Evolutionary conservation across 1,139 yeast genomes (phyloP).

Genomic region (Debaryomyces fabryi): DNA sequence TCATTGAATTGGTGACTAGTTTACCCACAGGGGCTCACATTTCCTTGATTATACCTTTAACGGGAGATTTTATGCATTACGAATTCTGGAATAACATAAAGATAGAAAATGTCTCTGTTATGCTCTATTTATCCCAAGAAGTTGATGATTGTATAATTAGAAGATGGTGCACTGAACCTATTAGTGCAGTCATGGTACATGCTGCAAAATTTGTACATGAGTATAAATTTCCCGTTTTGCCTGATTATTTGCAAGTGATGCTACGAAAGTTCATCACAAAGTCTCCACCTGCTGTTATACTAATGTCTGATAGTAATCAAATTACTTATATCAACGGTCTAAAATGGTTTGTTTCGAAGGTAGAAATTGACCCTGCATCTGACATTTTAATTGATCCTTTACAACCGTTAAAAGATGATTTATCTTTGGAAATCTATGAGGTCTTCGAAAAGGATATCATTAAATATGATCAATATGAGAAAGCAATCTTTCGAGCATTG

Average conservation of each 20-base stretch:
- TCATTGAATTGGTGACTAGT: not conserved
- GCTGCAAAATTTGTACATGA: not conserved
- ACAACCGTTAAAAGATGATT: slow-evolving; percentile 64
- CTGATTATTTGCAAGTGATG: not conserved
- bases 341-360: not conserved
- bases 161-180: slow-evolving; percentile 5
- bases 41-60: slow-evolving; percentile 6
- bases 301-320: not conserved
- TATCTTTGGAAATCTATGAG: slow-evolving; percentile 62
- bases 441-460: slow-evolving; percentile 68
- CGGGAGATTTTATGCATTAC: not conserved
- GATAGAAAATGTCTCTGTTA: not conserved
- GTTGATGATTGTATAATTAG: not conserved
- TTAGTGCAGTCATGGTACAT: slow-evolving; percentile 1
- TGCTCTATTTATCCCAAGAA: not conserved
- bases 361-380: not conserved
- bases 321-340: not conserved
- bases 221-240: not conserved
- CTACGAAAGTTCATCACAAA: not conserved
- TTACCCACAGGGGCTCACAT: not conserved
- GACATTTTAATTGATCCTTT: slow-evolving; percentile 50
- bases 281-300: not conserved
- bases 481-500: slow-evolving; percentile 66
- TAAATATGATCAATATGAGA: slow-evolving; percentile 68
- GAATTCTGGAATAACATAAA: slow-evolving; percentile 5